These are phyloP conservation scores for Liriodendron chinense DNA, from an alignment of 164 flowering plant species.

Conservation along the genomic window DNA sequence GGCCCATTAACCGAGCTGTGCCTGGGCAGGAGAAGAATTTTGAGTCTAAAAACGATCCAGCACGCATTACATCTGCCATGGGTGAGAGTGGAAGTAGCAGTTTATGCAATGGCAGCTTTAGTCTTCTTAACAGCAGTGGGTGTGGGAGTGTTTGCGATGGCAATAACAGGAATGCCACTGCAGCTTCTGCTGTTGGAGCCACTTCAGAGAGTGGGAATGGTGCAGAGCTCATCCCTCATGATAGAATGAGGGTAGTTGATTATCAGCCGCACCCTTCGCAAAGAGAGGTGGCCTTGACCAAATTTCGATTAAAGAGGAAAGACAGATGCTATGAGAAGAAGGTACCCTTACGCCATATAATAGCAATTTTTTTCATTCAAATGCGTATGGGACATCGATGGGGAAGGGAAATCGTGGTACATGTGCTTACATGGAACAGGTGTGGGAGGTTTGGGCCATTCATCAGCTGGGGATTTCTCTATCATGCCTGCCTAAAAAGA, in stretches of 20 bases:
- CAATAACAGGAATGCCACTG: conserved; percentile 42
- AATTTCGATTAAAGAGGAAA: conserved; percentile 88
- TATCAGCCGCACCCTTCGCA: conserved; percentile 40
- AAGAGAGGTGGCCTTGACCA: conserved; percentile 84
- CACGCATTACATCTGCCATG: conserved; percentile 38
- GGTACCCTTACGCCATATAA: conserved; percentile 31
- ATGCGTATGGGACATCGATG: too few species aligned
- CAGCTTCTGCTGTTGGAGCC: conserved; percentile 17
- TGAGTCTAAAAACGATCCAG: conserved; percentile 38
- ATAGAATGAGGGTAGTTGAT: conserved; percentile 19
- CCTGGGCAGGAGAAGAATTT: conserved; percentile 23
- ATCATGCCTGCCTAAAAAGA: too few species aligned
- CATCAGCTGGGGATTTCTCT: too few species aligned
- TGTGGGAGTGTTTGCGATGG: conserved; percentile 45
- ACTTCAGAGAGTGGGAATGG: conserved; percentile 41
- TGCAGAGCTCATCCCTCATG: conserved; percentile 23
- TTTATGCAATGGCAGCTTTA: conserved; percentile 45
- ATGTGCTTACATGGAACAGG: too few species aligned
- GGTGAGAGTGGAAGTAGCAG: conserved; percentile 60
- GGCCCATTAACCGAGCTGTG: conserved; percentile 18
- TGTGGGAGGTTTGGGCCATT: too few species aligned
- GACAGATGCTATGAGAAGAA: conserved; percentile 91
- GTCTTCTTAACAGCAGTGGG: conserved; percentile 36
- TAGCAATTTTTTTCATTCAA: too few species aligned
- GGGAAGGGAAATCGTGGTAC: too few species aligned